Conservation (phyloP, 805 yeast species). For the Hanseniaspora lachancei region DNA sequence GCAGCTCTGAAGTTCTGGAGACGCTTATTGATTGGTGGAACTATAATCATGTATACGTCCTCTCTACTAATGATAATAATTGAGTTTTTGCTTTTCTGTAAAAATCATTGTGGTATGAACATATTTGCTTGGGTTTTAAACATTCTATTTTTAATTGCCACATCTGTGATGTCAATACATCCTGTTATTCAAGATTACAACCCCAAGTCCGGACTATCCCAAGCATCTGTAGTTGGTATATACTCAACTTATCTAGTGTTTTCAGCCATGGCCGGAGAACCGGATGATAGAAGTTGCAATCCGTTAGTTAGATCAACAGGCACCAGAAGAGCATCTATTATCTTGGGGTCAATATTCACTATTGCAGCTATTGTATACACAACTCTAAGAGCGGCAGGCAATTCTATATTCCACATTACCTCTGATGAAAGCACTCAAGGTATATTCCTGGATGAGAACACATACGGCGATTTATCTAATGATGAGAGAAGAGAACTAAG, state of each 20-base stretch:
- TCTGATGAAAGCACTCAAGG: constrained; percentile 24
- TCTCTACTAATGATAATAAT: constrained; percentile 58
- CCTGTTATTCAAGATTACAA: constrained; percentile 82
- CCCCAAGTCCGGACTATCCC: constrained; percentile 93
- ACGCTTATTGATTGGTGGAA: constrained; percentile 69
- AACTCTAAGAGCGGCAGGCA: constrained; percentile 91
- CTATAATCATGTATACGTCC: constrained; percentile 68
- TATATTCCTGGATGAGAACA: constrained; percentile 14
- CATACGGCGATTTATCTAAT: constrained; percentile 33
- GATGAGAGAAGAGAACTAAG: constrained; percentile 56
- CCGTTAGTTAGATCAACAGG: constrained; percentile 83
- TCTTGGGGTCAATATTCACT: constrained; percentile 85
- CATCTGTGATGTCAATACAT: constrained; percentile 60
- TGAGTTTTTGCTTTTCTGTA: constrained; percentile 76
- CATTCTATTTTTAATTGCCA: constrained; percentile 47
- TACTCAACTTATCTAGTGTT: constrained; percentile 85
- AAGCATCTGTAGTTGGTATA: constrained; percentile 85
- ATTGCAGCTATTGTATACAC: constrained; percentile 93
- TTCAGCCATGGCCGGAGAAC: constrained; percentile 91
- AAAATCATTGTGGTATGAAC: constrained; percentile 73
- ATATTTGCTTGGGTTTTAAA: constrained; percentile 75
- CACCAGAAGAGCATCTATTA: constrained; percentile 75
- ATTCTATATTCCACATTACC: constrained; percentile 45
- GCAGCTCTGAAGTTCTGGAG: constrained; percentile 46
- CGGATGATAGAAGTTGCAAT: constrained; percentile 85